These are phyloP conservation scores for Tulasnella sp. DNA, from an alignment of 768 basidiomycete species.

Conservation along the genomic window DNA sequence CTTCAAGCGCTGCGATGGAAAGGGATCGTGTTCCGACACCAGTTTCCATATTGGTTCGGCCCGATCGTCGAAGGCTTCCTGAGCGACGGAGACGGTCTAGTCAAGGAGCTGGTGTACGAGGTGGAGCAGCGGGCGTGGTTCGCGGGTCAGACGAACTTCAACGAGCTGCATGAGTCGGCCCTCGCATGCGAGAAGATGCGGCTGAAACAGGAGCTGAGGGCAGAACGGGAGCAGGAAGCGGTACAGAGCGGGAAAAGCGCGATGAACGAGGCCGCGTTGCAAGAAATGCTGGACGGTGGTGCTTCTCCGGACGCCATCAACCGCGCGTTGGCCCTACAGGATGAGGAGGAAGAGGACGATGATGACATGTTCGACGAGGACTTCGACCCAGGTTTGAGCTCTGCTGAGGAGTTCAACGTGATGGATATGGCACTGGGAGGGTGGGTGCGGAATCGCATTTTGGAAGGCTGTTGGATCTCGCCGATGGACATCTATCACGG, in stretches of 20 bases:
- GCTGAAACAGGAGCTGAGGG: slow-evolving; percentile 15
- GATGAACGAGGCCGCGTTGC: not conserved
- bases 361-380: slow-evolving; percentile 13
- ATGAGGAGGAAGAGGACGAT: slow-evolving; percentile 12
- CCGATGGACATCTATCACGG: slow-evolving; percentile 13
- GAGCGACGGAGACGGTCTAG: not conserved
- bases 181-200: slow-evolving; percentile 3
- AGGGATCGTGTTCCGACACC: not conserved
- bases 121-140: slow-evolving; percentile 12
- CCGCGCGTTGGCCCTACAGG: not conserved
- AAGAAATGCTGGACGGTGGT: slow-evolving; percentile 1
- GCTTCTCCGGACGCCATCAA: slow-evolving; percentile 5
- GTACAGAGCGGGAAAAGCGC: not conserved
- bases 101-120: slow-evolving; percentile 5
- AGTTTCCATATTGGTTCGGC: not conserved
- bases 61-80: slow-evolving; percentile 3
- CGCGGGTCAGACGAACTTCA: not conserved
- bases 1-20: not conserved
- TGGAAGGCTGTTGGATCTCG: slow-evolving; percentile 16
- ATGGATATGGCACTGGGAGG: slow-evolving; percentile 12
- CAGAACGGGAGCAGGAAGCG: slow-evolving; percentile 5
- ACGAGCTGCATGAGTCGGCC: slow-evolving; percentile 8
- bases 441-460: slow-evolving; percentile 13
- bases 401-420: slow-evolving; percentile 10
- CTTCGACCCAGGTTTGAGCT: slow-evolving; percentile 3